Conservation (phyloP, 1,139 yeast genomes). For the Sugiyamaella japonica region DNA sequence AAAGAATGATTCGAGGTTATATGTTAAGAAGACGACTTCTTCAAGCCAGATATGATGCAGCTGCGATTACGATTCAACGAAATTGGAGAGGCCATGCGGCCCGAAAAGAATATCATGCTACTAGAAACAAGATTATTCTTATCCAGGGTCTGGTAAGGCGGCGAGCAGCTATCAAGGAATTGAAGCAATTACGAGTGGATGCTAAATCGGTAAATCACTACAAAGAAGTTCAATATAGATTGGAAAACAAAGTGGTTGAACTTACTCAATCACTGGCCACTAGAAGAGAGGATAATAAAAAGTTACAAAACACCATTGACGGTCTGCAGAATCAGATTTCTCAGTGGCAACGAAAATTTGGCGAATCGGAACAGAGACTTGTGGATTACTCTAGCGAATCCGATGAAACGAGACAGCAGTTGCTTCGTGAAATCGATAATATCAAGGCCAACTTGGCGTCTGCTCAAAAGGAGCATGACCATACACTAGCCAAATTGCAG, state of each 20-base stretch:
- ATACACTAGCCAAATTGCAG: slow-evolving; percentile 63
- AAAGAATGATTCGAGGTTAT: slow-evolving; percentile 67
- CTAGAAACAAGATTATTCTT: slow-evolving; percentile 57
- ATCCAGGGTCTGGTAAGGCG: slow-evolving; percentile 82
- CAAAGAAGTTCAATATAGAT: slow-evolving; percentile 86
- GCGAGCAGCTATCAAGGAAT: slow-evolving; percentile 65
- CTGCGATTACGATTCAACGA: slow-evolving; percentile 73
- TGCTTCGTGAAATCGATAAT: slow-evolving; percentile 54
- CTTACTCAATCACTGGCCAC: slow-evolving; percentile 80
- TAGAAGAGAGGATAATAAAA: slow-evolving; percentile 78
- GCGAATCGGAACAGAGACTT: slow-evolving; percentile 34
- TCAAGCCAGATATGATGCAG: slow-evolving; percentile 53
- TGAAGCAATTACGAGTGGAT: slow-evolving; percentile 66
- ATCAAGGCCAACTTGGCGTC: slow-evolving; percentile 48
- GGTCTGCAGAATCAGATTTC: slow-evolving; percentile 44
- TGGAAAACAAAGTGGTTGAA: slow-evolving; percentile 95
- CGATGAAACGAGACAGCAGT: slow-evolving; percentile 55
- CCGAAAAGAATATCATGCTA: slow-evolving; percentile 47
- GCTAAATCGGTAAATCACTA: slow-evolving; percentile 89
- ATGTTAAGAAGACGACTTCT: slow-evolving; percentile 54
- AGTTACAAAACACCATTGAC: slow-evolving; percentile 62
- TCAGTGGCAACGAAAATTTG: slow-evolving; percentile 39
- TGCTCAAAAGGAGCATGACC: slow-evolving; percentile 55
- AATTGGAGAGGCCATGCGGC: slow-evolving; percentile 59
- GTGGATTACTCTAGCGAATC: slow-evolving; percentile 51